Conservation (phyloP, 768 basidiomycete genomes). For the Polyporus arcularius region DNA sequence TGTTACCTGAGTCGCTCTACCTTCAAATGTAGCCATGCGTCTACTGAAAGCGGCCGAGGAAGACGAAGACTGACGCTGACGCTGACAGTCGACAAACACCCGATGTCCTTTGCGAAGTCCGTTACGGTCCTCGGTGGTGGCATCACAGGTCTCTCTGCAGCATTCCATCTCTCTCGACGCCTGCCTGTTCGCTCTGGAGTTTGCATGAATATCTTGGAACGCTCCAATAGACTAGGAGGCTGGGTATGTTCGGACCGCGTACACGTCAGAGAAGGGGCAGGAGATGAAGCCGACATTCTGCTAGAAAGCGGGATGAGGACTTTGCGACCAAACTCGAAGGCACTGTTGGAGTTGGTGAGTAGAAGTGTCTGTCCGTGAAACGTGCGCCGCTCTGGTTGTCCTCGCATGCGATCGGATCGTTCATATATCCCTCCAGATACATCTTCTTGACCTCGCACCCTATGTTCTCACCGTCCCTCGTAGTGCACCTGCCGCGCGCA, state of each 20-base stretch:
- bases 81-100: no score
- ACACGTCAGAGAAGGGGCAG: slow-evolving; percentile 33
- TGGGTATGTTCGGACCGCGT: slow-evolving; percentile 77
- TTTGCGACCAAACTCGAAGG: slow-evolving; percentile 71
- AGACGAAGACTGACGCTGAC: no score
- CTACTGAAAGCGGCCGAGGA: no score
- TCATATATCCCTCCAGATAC: slow-evolving; percentile 51
- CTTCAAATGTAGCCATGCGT: no score
- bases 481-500: slow-evolving; percentile 70
- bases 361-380: background rate
- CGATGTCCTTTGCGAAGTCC: background rate
- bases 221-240: slow-evolving; percentile 68
- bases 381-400: no score
- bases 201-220: slow-evolving; percentile 71
- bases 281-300: slow-evolving; percentile 43
- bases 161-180: slow-evolving; percentile 71
- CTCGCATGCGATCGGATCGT: no score
- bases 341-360: slow-evolving; percentile 80
- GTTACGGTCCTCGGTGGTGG: slow-evolving; percentile 80
- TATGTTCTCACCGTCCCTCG: slow-evolving; percentile 67
- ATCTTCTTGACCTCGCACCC: slow-evolving; percentile 64
- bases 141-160: slow-evolving; percentile 77
- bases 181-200: slow-evolving; percentile 55
- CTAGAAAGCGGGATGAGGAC: slow-evolving; percentile 90
- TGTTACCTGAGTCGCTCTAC: background rate